Percentiles rank a stretch among this genome's conserved stretches.
Evolutionary conservation across 345 rosid species (phyloP).

Genomic region (Salix brachista): DNA sequence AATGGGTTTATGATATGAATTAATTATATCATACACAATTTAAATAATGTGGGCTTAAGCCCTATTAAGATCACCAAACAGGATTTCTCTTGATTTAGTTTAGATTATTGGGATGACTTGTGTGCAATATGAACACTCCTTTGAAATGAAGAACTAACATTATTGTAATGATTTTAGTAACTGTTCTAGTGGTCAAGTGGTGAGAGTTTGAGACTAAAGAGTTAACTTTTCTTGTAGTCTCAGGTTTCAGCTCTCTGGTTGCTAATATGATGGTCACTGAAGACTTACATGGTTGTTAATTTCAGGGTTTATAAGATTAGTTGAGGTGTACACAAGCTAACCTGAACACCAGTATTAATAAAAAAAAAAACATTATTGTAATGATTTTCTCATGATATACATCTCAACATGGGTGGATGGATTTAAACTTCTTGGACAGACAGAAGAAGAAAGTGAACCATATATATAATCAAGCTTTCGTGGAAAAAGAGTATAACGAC

Average conservation of each 20-base stretch:
- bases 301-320: fast-evolving
- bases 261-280: too few species aligned
- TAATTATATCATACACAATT: not conserved
- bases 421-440: slow-evolving; percentile 34
- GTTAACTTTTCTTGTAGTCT: too few species aligned
- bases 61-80: not conserved
- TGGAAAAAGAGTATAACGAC: slow-evolving; percentile 23
- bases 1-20: not conserved
- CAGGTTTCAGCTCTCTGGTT: too few species aligned
- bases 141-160: slow-evolving; percentile 13
- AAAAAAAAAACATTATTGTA: slow-evolving; percentile 3
- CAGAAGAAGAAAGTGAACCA: slow-evolving; percentile 9
- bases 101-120: not conserved
- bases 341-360: too few species aligned
- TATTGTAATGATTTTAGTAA: slow-evolving; percentile 10
- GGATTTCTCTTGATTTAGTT: slow-evolving; percentile 4
- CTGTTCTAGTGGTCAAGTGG: too few species aligned
- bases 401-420: slow-evolving; percentile 10
- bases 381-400: slow-evolving; percentile 13
- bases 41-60: not conserved
- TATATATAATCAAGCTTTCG: slow-evolving; percentile 28
- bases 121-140: slow-evolving; percentile 11
- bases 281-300: too few species aligned
- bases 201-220: too few species aligned
- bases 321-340: too few species aligned